phyloP scores from a whole-genome alignment of 129 eudicot species.

The Tagetes patula region DNA sequence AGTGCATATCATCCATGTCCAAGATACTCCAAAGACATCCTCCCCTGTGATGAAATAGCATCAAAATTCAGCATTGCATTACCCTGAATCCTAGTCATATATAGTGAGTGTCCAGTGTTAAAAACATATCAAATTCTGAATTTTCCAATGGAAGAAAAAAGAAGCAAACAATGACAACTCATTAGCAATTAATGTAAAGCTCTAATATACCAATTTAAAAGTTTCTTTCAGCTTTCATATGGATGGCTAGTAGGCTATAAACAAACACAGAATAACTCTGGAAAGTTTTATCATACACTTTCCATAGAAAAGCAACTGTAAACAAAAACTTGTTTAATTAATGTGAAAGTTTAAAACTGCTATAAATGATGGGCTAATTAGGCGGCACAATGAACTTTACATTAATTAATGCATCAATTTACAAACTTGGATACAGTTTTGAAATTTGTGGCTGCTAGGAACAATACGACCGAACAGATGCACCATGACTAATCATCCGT shows the following conservation, averaged over 20 bases:
- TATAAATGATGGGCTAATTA: too few species aligned
- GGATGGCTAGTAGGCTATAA: not conserved
- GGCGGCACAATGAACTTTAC: too few species aligned
- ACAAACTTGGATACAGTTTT: too few species aligned
- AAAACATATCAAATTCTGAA: not conserved
- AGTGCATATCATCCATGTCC: conserved; percentile 48
- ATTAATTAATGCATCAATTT: too few species aligned
- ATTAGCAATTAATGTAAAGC: not conserved
- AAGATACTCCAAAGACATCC: conserved; percentile 18
- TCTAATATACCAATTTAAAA: not conserved
- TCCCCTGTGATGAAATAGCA: conserved; percentile 24
- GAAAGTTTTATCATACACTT: not conserved
- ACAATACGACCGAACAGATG: not conserved
- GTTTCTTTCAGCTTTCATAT: conserved; percentile 1
- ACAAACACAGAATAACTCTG: not conserved
- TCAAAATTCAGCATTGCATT: conserved; percentile 27
- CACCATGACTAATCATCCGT: not conserved
- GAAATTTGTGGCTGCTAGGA: too few species aligned
- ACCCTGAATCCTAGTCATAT: conserved; percentile 15
- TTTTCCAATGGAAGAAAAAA: not conserved
- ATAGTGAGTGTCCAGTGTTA: not conserved
- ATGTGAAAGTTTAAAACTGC: too few species aligned
- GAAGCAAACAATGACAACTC: not conserved
- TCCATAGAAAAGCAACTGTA: not conserved
- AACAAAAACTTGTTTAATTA: too few species aligned